Conservation (phyloP, 495 filamentous ascomycete species). For the Chaetomidium leptoderma region DNA sequence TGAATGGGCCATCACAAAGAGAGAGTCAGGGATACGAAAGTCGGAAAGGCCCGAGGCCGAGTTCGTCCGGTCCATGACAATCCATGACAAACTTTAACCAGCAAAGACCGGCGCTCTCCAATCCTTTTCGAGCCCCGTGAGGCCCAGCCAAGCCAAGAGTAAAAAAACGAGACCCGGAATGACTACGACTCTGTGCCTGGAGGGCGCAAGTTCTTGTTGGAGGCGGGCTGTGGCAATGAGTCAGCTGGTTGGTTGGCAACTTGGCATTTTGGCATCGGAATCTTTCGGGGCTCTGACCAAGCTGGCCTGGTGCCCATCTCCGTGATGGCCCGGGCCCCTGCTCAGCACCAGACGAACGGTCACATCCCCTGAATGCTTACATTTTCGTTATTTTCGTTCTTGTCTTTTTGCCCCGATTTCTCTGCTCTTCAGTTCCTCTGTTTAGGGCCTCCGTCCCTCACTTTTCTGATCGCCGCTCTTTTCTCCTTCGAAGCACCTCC, state of each 20-base stretch:
- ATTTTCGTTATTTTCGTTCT: too few relatives aligned
- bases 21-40: background rate
- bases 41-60: background rate
- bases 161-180: background rate
- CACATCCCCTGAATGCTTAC: too few relatives aligned
- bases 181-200: background rate
- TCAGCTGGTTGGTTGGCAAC: conserved; percentile 17
- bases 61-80: conserved; percentile 16
- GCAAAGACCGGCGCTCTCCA: background rate
- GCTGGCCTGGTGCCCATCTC: background rate
- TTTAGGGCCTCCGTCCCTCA: too few relatives aligned
- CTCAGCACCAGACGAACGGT: too few relatives aligned
- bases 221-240: conserved; percentile 7
- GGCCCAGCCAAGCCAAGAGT: background rate
- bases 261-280: conserved; percentile 13
- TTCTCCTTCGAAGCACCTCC: too few relatives aligned
- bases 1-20: background rate
- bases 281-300: conserved; percentile 20
- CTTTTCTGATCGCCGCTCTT: too few relatives aligned
- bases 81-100: background rate
- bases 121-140: background rate
- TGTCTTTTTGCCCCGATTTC: too few relatives aligned
- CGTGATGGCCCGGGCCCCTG: too few relatives aligned
- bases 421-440: too few relatives aligned
- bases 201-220: background rate